phyloP scores from a whole-genome alignment of 108 stramenopile species.

The Skeletonema marinoi region DNA sequence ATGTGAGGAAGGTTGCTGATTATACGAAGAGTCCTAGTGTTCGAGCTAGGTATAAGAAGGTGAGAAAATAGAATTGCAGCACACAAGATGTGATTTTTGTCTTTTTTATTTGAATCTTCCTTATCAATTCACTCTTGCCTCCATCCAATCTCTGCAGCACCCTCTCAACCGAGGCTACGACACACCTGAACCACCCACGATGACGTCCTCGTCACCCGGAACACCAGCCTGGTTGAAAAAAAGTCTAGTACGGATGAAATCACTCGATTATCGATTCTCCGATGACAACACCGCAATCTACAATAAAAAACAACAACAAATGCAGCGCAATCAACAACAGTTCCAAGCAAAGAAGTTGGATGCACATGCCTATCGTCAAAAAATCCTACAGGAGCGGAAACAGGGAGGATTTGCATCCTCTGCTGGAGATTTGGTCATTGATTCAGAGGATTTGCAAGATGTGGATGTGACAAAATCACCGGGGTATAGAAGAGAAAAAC shows the following conservation, averaged over 20 bases:
- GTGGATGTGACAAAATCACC: constrained; percentile 34
- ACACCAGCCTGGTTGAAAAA: constrained; percentile 37
- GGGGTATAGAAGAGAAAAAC: constrained; percentile 39
- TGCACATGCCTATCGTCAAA: constrained; percentile 61
- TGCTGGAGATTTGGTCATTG: constrained; percentile 23
- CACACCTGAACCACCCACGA: constrained; percentile 28
- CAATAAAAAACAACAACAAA: constrained; percentile 5
- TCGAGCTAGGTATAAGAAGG: constrained; percentile 32
- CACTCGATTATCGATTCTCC: constrained; percentile 36
- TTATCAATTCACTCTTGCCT: background rate
- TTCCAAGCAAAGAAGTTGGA: constrained; percentile 23
- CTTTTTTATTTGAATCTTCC: background rate
- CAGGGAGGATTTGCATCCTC: constrained; percentile 24
- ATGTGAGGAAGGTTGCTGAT: constrained; percentile 50
- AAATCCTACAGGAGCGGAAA: constrained; percentile 49
- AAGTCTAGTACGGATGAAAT: constrained; percentile 33
- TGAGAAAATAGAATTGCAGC: background rate
- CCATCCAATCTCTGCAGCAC: background rate
- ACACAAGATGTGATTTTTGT: background rate
- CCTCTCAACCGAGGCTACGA: constrained; percentile 35
- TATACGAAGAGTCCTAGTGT: constrained; percentile 70
- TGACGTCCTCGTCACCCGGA: background rate
- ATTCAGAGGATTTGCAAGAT: constrained; percentile 15
- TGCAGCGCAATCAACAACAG: background rate
- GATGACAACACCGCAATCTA: constrained; percentile 37